A percentile compares a stretch with the other conserved stretches of the same genome.
Evolutionary conservation across 2,329 filamentous ascomycete species (phyloP).

Genomic region (Fusarium domesticum): DNA sequence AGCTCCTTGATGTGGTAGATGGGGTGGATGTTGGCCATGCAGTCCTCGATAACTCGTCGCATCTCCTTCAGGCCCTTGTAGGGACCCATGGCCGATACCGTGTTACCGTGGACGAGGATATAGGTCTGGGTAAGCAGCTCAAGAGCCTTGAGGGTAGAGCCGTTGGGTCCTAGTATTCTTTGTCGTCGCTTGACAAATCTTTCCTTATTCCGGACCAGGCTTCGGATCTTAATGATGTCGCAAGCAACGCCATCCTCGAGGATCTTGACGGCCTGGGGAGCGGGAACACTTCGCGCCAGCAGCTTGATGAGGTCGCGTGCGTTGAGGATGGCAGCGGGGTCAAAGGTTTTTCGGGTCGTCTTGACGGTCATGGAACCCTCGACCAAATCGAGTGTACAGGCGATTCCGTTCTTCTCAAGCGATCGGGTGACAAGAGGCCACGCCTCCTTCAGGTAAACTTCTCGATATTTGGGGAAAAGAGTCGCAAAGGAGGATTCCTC

Average conservation of each 20-base stretch:
- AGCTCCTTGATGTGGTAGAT: conserved; percentile 77
- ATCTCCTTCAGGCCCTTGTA: conserved; percentile 94
- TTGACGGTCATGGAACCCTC: conserved; percentile 97
- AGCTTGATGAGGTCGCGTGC: conserved; percentile 93
- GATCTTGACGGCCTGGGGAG: conserved; percentile 90
- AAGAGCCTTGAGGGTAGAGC: conserved; percentile 88
- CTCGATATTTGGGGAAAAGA: conserved; percentile 94
- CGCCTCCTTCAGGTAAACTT: conserved; percentile 86
- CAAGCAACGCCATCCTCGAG: conserved; percentile 87
- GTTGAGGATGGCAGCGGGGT: conserved; percentile 90
- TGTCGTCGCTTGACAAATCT: conserved; percentile 93
- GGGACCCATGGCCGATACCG: conserved; percentile 85
- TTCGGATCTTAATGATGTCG: conserved; percentile 95
- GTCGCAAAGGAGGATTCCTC: conserved; percentile 90
- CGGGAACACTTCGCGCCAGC: conserved; percentile 84
- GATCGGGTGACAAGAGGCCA: conserved; percentile 89
- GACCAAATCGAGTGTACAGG: conserved; percentile 88
- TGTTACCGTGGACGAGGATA: conserved; percentile 94
- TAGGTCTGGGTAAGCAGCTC: conserved; percentile 90
- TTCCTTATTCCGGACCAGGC: conserved; percentile 87
- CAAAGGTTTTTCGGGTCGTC: conserved; percentile 86
- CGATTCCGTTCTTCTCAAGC: conserved; percentile 83
- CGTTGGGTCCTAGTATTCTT: conserved; percentile 85
- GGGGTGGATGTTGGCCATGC: conserved; percentile 95
- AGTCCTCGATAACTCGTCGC: conserved; percentile 84